Percentiles rank a stretch among this genome's conserved stretches.
These are phyloP conservation scores for Ceratobasidium sp. DNA, from an alignment of 1,284 basidiomycete species.

Conservation along the genomic window DNA sequence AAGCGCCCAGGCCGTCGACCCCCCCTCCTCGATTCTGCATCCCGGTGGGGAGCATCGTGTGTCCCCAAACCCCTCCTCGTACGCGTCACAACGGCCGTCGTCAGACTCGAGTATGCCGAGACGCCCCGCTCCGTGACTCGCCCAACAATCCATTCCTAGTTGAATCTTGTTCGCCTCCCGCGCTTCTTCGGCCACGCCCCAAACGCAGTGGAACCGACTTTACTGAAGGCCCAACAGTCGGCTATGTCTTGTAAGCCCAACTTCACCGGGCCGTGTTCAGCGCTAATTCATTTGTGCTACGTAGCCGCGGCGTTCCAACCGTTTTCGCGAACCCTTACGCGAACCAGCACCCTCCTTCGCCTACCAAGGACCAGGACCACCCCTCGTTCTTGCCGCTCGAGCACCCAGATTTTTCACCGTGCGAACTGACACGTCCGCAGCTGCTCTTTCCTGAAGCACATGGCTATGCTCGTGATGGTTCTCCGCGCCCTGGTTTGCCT, in stretches of 20 bases:
- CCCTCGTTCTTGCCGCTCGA: slow-evolving; percentile 39
- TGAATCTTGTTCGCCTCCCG: slow-evolving; percentile 2
- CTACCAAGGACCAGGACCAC: slow-evolving; percentile 19
- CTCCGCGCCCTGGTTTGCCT: background rate
- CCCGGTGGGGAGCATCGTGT: background rate
- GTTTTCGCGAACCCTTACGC: slow-evolving; percentile 39
- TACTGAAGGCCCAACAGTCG: slow-evolving; percentile 38
- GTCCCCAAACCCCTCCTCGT: slow-evolving; percentile 22
- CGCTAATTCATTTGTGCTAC: background rate
- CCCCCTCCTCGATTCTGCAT: slow-evolving; percentile 29
- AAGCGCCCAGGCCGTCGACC: slow-evolving; percentile 11
- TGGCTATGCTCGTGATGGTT: slow-evolving; percentile 6
- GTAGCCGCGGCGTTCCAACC: slow-evolving; percentile 41
- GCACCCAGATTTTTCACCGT: slow-evolving; percentile 41
- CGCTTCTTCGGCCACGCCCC: slow-evolving; percentile 8
- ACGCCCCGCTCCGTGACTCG: slow-evolving; percentile 40
- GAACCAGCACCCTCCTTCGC: slow-evolving; percentile 24
- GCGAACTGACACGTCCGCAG: slow-evolving; percentile 35
- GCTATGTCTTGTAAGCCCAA: slow-evolving; percentile 41
- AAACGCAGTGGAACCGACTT: slow-evolving; percentile 19
- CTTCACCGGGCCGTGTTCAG: background rate
- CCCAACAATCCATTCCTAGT: slow-evolving; percentile 42
- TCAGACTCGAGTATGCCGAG: slow-evolving; percentile 4
- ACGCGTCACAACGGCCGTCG: background rate
- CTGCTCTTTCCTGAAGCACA: slow-evolving; percentile 38